These are phyloP conservation scores for Kregervanrija pseudodelftensis DNA, from an alignment of 805 yeast genomes.

Conservation along the genomic window DNA sequence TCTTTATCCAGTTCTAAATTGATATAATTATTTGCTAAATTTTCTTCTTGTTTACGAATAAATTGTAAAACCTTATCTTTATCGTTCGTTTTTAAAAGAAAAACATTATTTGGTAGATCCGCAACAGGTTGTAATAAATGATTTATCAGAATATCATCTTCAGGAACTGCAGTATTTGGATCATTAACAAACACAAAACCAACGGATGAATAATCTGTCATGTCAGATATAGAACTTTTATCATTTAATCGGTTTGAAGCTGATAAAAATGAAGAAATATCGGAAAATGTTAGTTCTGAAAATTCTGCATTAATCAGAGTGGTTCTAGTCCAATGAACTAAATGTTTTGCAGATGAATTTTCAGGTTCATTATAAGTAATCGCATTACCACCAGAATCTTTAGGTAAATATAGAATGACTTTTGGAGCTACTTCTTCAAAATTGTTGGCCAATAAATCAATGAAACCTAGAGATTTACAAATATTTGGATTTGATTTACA, in stretches of 20 bases:
- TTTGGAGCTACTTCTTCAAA: conserved; percentile 15
- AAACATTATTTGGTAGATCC: conserved; percentile 46
- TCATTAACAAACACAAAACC: conserved; percentile 51
- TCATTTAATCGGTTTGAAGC: neutral
- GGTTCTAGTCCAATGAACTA: conserved; percentile 40
- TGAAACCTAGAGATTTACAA: conserved; percentile 46
- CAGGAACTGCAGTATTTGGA: conserved; percentile 41
- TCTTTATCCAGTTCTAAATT: conserved; percentile 28
- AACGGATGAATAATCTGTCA: conserved; percentile 33
- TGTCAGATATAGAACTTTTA: conserved; percentile 18
- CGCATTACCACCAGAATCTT: conserved; percentile 40
- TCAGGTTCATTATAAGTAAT: conserved; percentile 32
- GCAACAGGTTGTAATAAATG: conserved; percentile 55
- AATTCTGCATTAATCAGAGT: conserved; percentile 10
- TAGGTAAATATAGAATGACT: conserved; percentile 40
- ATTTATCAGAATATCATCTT: conserved; percentile 57
- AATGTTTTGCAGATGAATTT: conserved; percentile 20
- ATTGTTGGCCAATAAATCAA: conserved; percentile 20
- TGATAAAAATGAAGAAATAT: conserved; percentile 5
- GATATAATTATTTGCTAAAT: conserved; percentile 35
- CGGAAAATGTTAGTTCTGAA: conserved; percentile 3
- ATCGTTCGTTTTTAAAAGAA: conserved; percentile 47
- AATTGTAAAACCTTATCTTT: conserved; percentile 29
- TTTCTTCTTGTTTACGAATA: conserved; percentile 33
- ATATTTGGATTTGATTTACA: conserved; percentile 43